Conservation (phyloP, 306 rosid genomes). For the Sesbania bispinosa region DNA sequence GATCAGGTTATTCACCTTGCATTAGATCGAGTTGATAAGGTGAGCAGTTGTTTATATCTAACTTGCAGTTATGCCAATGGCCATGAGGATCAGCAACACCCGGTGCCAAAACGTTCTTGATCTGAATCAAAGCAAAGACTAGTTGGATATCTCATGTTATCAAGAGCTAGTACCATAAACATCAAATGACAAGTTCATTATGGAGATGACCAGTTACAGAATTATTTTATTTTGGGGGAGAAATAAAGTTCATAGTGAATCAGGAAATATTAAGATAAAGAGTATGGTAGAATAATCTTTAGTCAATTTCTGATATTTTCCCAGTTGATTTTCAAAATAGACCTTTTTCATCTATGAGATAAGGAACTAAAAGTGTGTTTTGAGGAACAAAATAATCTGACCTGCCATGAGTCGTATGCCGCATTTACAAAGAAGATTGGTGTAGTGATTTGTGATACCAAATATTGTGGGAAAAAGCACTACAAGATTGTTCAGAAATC, state of each 20-base stretch:
- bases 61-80: conserved; percentile 76
- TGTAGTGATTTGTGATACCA: conserved; percentile 56
- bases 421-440: conserved; percentile 82
- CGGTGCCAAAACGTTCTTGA: conserved; percentile 86
- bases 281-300: background rate
- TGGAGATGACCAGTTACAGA: no score
- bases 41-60: conserved; percentile 72
- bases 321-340: background rate
- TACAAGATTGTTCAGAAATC: conserved; percentile 32
- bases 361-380: background rate
- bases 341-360: background rate
- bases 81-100: conserved; percentile 90
- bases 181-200: background rate
- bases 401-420: conserved; percentile 99
- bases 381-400: conserved; percentile 32
- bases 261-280: background rate
- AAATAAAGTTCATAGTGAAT: background rate
- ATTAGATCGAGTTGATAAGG: conserved; percentile 59
- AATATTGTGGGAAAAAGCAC: conserved; percentile 94
- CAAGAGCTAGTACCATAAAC: background rate
- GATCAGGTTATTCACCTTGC: conserved; percentile 53
- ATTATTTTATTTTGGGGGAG: background rate
- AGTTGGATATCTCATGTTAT: background rate
- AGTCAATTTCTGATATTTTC: background rate
- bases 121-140: conserved; percentile 41